These are phyloP conservation scores for Skeletonema menzelii DNA, from an alignment of 108 stramenopile species.

Conservation along the genomic window DNA sequence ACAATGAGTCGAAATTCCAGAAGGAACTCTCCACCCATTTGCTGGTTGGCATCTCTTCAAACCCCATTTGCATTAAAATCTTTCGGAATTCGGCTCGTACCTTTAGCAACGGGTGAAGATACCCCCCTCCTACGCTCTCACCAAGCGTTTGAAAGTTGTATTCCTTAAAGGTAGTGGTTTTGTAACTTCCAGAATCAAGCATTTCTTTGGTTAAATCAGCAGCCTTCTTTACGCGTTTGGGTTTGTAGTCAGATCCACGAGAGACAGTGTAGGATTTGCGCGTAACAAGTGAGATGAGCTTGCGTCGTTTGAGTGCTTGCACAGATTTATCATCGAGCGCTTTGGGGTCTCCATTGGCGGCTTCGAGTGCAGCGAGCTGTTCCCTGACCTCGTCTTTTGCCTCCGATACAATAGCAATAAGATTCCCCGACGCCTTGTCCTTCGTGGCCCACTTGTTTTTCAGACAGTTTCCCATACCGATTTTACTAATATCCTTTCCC, in stretches of 20 bases:
- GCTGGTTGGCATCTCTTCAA: constrained; percentile 99
- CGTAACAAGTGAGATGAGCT: constrained; percentile 74
- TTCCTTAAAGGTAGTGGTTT: constrained; percentile 91
- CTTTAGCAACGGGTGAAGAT: constrained; percentile 97
- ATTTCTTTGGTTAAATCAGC: constrained; percentile 98
- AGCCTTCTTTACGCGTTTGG: constrained; percentile 87
- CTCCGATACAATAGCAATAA: constrained; percentile 57
- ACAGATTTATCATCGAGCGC: constrained; percentile 51
- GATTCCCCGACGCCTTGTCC: constrained; percentile 60
- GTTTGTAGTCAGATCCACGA: constrained; percentile 82
- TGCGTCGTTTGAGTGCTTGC: constrained; percentile 62
- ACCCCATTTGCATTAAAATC: constrained; percentile 99
- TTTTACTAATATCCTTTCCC: constrained; percentile 86
- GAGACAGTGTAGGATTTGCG: constrained; percentile 86
- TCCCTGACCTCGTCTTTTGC: constrained; percentile 65
- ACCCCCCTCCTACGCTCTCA: constrained; percentile 90
- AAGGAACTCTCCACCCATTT: constrained; percentile 99
- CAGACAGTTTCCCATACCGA: constrained; percentile 95
- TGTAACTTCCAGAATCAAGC: constrained; percentile 93
- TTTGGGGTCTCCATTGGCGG: constrained; percentile 45
- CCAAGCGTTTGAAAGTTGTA: constrained; percentile 97
- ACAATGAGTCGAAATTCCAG: constrained; percentile 99
- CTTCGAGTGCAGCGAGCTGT: constrained; percentile 48
- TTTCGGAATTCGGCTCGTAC: constrained; percentile 95
- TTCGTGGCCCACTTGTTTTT: constrained; percentile 94